Evolutionary conservation across 2,329 filamentous ascomycete species (phyloP).

Genomic region (Cadophora gregata): DNA sequence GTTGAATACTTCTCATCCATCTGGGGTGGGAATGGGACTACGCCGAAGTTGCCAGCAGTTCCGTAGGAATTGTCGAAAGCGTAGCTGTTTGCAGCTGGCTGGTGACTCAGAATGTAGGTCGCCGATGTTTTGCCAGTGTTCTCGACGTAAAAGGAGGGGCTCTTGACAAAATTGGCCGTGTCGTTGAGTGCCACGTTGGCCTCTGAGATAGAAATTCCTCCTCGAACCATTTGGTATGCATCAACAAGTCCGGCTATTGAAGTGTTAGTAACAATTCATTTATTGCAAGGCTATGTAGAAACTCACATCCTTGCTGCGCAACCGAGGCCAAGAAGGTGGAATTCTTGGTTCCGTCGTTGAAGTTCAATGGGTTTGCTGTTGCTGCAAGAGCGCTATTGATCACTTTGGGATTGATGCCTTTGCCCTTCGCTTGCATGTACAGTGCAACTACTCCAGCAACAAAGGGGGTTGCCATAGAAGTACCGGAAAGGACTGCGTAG

Average conservation of each 20-base stretch:
- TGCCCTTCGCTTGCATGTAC: constrained; percentile 21
- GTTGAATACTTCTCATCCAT: constrained; percentile 15
- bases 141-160: constrained; percentile 7
- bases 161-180: constrained; percentile 16
- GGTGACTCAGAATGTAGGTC: constrained; percentile 12
- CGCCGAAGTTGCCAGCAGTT: not conserved
- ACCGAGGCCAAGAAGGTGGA: constrained; percentile 13
- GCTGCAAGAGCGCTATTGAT: constrained; percentile 16
- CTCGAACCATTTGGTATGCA: constrained; percentile 17
- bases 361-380: constrained; percentile 9
- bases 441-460: constrained; percentile 34
- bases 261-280: not conserved
- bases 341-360: constrained; percentile 6
- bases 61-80: constrained; percentile 6
- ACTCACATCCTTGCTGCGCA: constrained; percentile 26
- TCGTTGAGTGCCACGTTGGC: constrained; percentile 22
- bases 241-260: constrained; percentile 21
- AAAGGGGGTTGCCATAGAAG: constrained; percentile 46
- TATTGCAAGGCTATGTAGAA: not conserved
- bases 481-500: constrained; percentile 46
- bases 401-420: not conserved
- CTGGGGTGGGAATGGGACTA: not conserved
- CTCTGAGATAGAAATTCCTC: constrained; percentile 12
- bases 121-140: constrained; percentile 14
- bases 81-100: constrained; percentile 13